Evolutionary conservation across 495 filamentous ascomycete species (phyloP).

Genomic region (Penicillium maclennaniae): DNA sequence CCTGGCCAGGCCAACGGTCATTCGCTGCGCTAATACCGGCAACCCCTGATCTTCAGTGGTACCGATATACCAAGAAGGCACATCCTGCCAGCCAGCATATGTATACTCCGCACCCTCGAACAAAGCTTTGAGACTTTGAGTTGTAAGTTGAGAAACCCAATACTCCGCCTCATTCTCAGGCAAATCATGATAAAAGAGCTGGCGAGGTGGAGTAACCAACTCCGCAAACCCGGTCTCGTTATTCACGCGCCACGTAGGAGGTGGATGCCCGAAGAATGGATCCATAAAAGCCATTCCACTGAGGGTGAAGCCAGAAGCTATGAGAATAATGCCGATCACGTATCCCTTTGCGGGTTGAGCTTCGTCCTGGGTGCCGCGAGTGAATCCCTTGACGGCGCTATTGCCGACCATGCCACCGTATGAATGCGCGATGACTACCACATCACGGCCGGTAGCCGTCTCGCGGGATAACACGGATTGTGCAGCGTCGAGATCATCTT

Average conservation of each 20-base stretch:
- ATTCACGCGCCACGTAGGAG: constrained; percentile 24
- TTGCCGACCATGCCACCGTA: constrained; percentile 49
- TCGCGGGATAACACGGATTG: constrained; percentile 33
- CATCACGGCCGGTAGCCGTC: constrained; percentile 29
- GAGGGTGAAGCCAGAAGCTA: constrained; percentile 31
- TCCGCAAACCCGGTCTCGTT: constrained; percentile 25
- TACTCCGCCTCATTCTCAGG: constrained; percentile 19
- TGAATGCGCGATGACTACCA: constrained; percentile 50
- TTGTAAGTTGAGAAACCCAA: constrained; percentile 25
- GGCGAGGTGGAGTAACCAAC: constrained; percentile 23
- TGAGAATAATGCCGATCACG: constrained; percentile 42
- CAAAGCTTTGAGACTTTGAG: constrained; percentile 29
- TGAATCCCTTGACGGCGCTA: constrained; percentile 43
- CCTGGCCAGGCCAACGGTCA: constrained; percentile 27
- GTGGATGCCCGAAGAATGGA: constrained; percentile 26
- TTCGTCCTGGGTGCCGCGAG: constrained; percentile 18
- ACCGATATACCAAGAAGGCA: constrained; percentile 31
- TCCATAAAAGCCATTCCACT: constrained; percentile 28
- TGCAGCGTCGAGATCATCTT: constrained; percentile 34
- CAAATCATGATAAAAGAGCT: constrained; percentile 35
- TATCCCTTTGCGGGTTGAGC: constrained; percentile 24
- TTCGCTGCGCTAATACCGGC: constrained; percentile 32
- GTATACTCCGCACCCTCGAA: constrained; percentile 29
- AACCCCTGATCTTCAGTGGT: constrained; percentile 31
- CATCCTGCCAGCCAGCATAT: constrained; percentile 32